These are phyloP conservation scores for Volvox reticuliferus DNA, from an alignment of 139 green algal species.

Conservation along the genomic window DNA sequence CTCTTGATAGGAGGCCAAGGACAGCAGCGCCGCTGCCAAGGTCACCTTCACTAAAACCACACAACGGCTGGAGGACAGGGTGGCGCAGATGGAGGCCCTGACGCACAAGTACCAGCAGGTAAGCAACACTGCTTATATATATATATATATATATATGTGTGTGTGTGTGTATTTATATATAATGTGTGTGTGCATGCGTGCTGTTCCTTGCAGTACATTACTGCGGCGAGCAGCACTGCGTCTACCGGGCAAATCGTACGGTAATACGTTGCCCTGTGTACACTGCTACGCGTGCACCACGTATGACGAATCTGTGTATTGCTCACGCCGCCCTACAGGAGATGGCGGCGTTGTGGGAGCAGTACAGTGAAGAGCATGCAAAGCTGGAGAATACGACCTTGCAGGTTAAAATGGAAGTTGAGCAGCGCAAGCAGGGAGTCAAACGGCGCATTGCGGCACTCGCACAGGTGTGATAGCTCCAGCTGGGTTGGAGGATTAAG, in stretches of 20 bases:
- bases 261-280: no score
- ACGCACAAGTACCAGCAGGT: conserved; percentile 65
- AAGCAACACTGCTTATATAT: no score
- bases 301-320: no score
- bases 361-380: conserved; percentile 54
- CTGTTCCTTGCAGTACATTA: no score
- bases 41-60: conserved; percentile 20
- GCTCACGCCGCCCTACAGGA: neutral
- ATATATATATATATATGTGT: no score
- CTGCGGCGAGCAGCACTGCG: no score
- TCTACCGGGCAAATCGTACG: no score
- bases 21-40: neutral
- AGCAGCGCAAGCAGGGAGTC: conserved; percentile 6
- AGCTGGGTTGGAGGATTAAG: no score
- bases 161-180: no score
- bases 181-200: no score
- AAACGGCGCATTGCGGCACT: conserved; percentile 28
- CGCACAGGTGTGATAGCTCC: neutral
- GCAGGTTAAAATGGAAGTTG: conserved; percentile 32
- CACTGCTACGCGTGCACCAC: no score
- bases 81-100: conserved; percentile 46
- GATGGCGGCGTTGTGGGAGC: conserved; percentile 46
- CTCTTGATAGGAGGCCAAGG: conserved; percentile 45
- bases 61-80: conserved; percentile 41
- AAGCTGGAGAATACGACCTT: conserved; percentile 27